Conservation (phyloP, 2,329 filamentous ascomycete genomes). For the Nothopassalora personata region DNA sequence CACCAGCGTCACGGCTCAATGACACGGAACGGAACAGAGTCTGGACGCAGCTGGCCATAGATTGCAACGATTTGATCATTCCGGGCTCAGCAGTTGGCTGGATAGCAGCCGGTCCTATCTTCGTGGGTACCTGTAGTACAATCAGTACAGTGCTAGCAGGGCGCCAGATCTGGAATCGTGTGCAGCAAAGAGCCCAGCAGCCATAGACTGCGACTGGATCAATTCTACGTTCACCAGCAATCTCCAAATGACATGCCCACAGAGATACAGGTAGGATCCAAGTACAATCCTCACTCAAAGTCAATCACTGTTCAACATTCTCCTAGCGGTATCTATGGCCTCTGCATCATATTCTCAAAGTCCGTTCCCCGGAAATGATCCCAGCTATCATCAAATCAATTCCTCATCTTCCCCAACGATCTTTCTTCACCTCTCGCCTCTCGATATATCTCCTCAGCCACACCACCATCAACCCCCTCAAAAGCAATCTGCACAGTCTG, state of each 20-base stretch:
- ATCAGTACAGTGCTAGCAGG: slow-evolving; percentile 58
- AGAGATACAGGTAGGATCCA: too few relatives aligned
- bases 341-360: too few relatives aligned
- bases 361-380: too few relatives aligned
- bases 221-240: background rate
- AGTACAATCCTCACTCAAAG: too few relatives aligned
- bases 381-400: too few relatives aligned
- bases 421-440: background rate
- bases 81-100: slow-evolving; percentile 59
- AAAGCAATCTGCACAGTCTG: slow-evolving; percentile 41
- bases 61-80: slow-evolving; percentile 58
- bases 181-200: slow-evolving; percentile 16
- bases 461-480: slow-evolving; percentile 38
- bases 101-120: slow-evolving; percentile 48
- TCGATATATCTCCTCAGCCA: slow-evolving; percentile 35
- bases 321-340: too few relatives aligned
- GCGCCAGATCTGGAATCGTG: slow-evolving; percentile 52
- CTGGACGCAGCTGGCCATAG: slow-evolving; percentile 48
- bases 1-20: background rate
- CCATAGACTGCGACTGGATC: background rate
- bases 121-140: slow-evolving; percentile 56
- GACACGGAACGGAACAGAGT: slow-evolving; percentile 3
- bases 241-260: too few relatives aligned
- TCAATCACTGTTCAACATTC: too few relatives aligned
- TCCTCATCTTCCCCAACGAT: too few relatives aligned